Conservation (phyloP, 2,329 filamentous ascomycete genomes). For the Claviceps arundinis region DNA sequence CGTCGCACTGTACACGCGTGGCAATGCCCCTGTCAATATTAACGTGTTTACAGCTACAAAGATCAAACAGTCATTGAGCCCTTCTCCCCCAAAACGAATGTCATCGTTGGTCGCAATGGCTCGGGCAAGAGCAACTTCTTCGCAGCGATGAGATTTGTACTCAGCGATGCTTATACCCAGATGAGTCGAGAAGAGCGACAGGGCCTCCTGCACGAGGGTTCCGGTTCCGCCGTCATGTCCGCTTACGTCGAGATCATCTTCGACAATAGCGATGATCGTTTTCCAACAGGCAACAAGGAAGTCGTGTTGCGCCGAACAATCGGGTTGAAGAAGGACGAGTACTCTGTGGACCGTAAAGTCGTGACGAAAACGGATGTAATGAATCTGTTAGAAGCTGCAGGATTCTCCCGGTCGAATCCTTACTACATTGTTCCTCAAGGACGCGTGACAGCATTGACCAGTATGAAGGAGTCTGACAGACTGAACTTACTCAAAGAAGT, state of each 20-base stretch:
- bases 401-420: slow-evolving; percentile 92
- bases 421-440: slow-evolving; percentile 99
- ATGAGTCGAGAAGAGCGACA: slow-evolving; percentile 94
- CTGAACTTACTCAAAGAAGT: slow-evolving; percentile 89
- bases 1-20: slow-evolving; percentile 2
- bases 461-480: slow-evolving; percentile 94
- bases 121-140: slow-evolving; percentile 99
- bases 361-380: slow-evolving; percentile 89
- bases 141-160: slow-evolving; percentile 93
- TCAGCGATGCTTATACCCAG: slow-evolving; percentile 93
- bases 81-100: slow-evolving; percentile 94
- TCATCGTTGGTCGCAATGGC: slow-evolving; percentile 97
- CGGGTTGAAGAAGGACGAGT: slow-evolving; percentile 96
- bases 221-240: slow-evolving; percentile 94
- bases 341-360: slow-evolving; percentile 93
- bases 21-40: slow-evolving; percentile 10
- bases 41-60: slow-evolving; percentile 62
- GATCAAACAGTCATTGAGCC: slow-evolving; percentile 98
- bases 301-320: slow-evolving; percentile 87
- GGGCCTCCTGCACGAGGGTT: slow-evolving; percentile 92
- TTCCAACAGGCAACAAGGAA: slow-evolving; percentile 84
- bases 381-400: slow-evolving; percentile 88
- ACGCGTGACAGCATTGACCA: slow-evolving; percentile 87
- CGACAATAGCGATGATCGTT: slow-evolving; percentile 92
- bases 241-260: slow-evolving; percentile 99